Base-by-base conservation (phyloP, 768 basidiomycete species). In the Tricholoma sp. region DNA sequence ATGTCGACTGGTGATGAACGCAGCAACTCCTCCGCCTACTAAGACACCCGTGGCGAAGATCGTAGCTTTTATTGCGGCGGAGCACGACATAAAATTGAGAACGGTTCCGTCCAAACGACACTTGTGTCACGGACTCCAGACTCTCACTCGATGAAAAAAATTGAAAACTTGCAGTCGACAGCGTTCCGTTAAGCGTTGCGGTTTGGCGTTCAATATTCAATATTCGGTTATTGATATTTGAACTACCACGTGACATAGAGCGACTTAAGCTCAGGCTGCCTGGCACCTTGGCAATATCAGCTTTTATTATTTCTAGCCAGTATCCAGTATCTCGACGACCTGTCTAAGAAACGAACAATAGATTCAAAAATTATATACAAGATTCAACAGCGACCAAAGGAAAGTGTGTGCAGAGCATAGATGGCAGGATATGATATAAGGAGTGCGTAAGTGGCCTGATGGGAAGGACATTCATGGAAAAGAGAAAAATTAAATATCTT, bases 21-120 rank as follows among this genome's bases (percentile, higher is more conserved):
- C 76, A 31, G 82, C 83, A 51, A 88, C 79, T 8, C 90, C 86
- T 15, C 91, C 91, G 37, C 94, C 94, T 24, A 94, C 74, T 20
- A 86, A 67, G 1, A 91, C 88, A 24, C 94, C 94, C 42, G 89
- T 85, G 53, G 93, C 85, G 67, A 96, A 95, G 50, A 88, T 79
- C 20, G 85, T 86, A 20, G 80, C 84, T 59, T 83, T 87, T 2
- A 88, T 61, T 53, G 85, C 60, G 49, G 74, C 71, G 32, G 80
- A 69, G 17, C 68, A 66, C 18, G 75, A 61, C 74, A 65, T 65
- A 24, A 24, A 4, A 24, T 24, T 4, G 24, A 24, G 24, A 24
- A 24, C 24, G 24, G 24, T 24, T 24, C 24, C 1, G 24, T 24
- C 24, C 24, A 24, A 24, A 24, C 24, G 4, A 24, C 24, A 24